phyloP scores from a whole-genome alignment of 805 yeast species.

The Candida pseudofarinosa region DNA sequence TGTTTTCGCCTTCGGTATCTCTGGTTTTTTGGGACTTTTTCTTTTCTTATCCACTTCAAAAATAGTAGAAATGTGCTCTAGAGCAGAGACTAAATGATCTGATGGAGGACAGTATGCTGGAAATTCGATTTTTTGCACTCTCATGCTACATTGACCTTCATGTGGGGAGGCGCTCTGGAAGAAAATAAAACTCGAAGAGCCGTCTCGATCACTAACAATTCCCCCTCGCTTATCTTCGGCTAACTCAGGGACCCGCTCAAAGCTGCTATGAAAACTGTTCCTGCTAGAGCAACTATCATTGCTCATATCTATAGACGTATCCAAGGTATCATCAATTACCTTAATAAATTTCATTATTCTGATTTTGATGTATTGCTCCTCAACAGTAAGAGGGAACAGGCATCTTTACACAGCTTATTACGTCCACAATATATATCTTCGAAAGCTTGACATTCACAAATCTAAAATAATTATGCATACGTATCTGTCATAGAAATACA shows the following conservation, averaged over 20 bases:
- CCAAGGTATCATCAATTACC: conserved; percentile 16
- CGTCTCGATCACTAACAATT: background rate
- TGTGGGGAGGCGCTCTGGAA: background rate
- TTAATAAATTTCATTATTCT: conserved; percentile 5
- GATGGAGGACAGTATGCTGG: conserved; percentile 15
- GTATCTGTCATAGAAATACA: too few species aligned
- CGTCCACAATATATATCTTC: too few species aligned
- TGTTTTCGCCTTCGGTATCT: conserved; percentile 17
- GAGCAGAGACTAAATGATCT: conserved; percentile 4
- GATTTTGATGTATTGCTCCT: too few species aligned
- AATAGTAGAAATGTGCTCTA: background rate
- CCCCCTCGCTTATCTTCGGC: background rate
- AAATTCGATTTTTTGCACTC: background rate
- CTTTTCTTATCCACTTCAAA: background rate
- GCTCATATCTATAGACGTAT: conserved; percentile 6
- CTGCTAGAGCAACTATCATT: conserved; percentile 2
- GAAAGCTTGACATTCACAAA: too few species aligned
- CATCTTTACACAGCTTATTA: too few species aligned
- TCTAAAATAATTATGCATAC: too few species aligned
- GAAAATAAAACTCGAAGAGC: background rate
- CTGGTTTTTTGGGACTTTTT: conserved; percentile 11
- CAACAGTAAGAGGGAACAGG: too few species aligned
- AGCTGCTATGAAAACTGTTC: background rate
- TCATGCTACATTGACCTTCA: background rate
- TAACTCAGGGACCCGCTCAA: background rate